Conservation (phyloP, 768 basidiomycete genomes). For the Termitomyces sp. region DNA sequence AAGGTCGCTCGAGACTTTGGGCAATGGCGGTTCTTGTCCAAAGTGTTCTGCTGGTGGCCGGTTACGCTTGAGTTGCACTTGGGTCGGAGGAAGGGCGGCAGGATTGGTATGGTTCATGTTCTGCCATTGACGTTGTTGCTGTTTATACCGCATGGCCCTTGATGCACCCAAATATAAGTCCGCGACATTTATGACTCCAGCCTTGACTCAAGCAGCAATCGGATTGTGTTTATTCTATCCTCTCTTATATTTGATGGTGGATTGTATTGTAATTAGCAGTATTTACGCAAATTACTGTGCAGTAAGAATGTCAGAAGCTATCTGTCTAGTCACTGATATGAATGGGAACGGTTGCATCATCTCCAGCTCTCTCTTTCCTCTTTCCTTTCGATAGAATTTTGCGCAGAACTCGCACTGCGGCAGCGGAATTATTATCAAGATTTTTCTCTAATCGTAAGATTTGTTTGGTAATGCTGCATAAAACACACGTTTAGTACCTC, state of each 20-base stretch:
- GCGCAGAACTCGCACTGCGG: constrained; percentile 31
- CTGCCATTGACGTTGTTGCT: constrained; percentile 7
- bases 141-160: constrained; percentile 9
- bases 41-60: constrained; percentile 7
- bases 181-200: not conserved
- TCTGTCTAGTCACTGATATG: constrained; percentile 12
- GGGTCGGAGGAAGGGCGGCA: constrained; percentile 5
- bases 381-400: constrained; percentile 32
- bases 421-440: constrained; percentile 30
- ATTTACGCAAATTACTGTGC: not conserved
- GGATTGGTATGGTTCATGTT: constrained; percentile 14
- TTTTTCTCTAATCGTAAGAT: constrained; percentile 39
- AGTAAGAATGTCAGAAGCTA: not conserved
- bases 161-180: not conserved
- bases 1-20: constrained; percentile 42
- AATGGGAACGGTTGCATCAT: constrained; percentile 9
- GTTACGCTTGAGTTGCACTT: constrained; percentile 13
- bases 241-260: too few species aligned
- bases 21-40: constrained; percentile 33
- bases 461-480: constrained; percentile 33
- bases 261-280: too few species aligned
- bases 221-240: too few species aligned
- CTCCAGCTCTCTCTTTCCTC: constrained; percentile 18
- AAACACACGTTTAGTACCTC: not conserved
- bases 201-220: too few species aligned